Evolutionary conservation across 495 filamentous ascomycete species (phyloP), one percentile per base, ranked within the genome.

Genomic region (Achaetomiella virescens): DNA sequence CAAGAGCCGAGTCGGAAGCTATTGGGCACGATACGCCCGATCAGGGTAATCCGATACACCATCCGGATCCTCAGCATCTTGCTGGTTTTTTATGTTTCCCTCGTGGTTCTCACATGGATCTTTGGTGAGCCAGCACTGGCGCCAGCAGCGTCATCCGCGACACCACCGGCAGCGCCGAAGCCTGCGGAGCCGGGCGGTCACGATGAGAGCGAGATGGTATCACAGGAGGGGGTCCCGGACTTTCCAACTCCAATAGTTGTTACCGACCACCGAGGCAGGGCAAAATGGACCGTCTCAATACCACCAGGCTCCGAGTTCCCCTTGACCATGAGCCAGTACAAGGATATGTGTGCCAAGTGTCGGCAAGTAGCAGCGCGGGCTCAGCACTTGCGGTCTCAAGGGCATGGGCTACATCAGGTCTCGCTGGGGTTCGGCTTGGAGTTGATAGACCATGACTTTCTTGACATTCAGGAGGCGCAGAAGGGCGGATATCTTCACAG

Each of bases 261-360:
- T 15, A 76, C 75, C 7, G 82, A 87, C 62, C 69, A 73, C 29
- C 70, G 70, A 38, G 82, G 81, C 14, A 74, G 70, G 35, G 61
- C 78, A 6, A 84, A 76, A 61, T 90, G 87, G 87, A 89, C 87
- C 0, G 76, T 89, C 1, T 81, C 76, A 1, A 88, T 91, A 25
- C 87, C 87, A 2, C 70, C 71, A 4, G 73, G 64, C 31, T 71
- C 72, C 35, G 60, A 66, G 12, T 87, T 87, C 44, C 86, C 86
- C 11, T 65, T 89, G n/a, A 62, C 70, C 10, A 72, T 76, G 10
- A 54, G 71, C 18, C 75, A 86, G 48, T 89, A 89, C 61, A 62
- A 70, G 15, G 74, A 81, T 14, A 78, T 90, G 22, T 88, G 85
- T 60, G 58, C 33, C 15, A 78, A 83, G 52, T 82, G 81, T 42